Percentiles rank a stretch among this genome's conserved stretches.
Conservation (phyloP, 345 rosid genomes). For the Abelmoschus esculentus region DNA sequence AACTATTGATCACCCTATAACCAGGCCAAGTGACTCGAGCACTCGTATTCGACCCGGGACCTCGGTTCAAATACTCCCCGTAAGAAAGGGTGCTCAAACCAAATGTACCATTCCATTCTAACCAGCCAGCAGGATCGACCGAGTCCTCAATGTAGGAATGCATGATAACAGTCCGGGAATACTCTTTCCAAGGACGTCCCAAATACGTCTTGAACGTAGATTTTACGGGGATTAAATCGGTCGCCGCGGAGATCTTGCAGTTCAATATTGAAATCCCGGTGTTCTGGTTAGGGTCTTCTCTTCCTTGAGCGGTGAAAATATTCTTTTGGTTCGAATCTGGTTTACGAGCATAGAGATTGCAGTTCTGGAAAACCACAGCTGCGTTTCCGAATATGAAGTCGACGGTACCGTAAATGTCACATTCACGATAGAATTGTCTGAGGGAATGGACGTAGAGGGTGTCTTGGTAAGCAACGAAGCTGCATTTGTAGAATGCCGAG, state of each 20-base stretch:
- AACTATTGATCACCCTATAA: constrained; percentile 34
- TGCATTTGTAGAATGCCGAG: constrained; percentile 63
- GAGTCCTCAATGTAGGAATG: constrained; percentile 44
- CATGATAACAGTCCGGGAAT: constrained; percentile 56
- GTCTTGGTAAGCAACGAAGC: constrained; percentile 70
- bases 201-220: constrained; percentile 40
- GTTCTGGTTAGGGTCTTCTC: constrained; percentile 43
- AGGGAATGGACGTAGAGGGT: constrained; percentile 61
- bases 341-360: constrained; percentile 65
- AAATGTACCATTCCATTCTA: constrained; percentile 49
- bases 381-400: constrained; percentile 75
- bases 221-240: constrained; percentile 46
- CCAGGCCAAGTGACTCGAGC: constrained; percentile 71
- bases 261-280: constrained; percentile 59
- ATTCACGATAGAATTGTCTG: constrained; percentile 64
- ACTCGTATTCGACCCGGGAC: constrained; percentile 54
- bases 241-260: constrained; percentile 53
- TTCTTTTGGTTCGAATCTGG: constrained; percentile 46
- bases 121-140: constrained; percentile 67
- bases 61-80: constrained; percentile 65
- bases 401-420: constrained; percentile 63
- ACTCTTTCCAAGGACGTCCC: constrained; percentile 75
- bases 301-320: constrained; percentile 62
- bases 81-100: constrained; percentile 53
- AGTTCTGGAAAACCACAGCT: constrained; percentile 55